Evolutionary conservation across 805 yeast genomes (phyloP), one percentile per base, ranked within the genome.

Genomic region (Ogataea parapolymorpha): DNA sequence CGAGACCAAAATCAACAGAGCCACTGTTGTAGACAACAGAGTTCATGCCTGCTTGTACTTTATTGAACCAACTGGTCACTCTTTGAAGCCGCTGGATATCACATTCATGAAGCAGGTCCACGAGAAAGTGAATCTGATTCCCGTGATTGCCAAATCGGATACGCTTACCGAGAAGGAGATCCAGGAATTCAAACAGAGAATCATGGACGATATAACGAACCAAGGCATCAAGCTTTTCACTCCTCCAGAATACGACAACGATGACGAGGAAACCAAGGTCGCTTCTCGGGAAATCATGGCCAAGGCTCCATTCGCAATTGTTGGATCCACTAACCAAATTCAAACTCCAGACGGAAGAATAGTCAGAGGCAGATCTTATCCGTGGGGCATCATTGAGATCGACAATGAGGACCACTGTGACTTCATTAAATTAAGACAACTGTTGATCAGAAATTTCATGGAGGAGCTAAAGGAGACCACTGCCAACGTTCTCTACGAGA

Each of bases 341-440:
- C 80, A 80, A 53, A 73, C 76, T 33, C 62, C 74, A 31, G 93
- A 85, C 58, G 96, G 96, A 30, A 76, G 86, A 62, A 48, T 59
- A 16, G 95, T 90, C 32, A 80, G 97, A 65, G 97, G 96, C 53
- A 85, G 99, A 68, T 70, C 77, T 48, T 91, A 91, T 63, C 97
- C 98, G 47, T 93, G 99, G 99, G 98, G 98, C 52, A 74, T 85
- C 16, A 85, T 93, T 56, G 97, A 93, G 67, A 90, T 93, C 53
- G 97, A 89, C 63, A 91, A 93, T 63, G 93, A 87, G 68, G 80
- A 80, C 42, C 97, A 93, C 63, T 85, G 89, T 63, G 99, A 91
- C 67, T 93, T 91, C 63, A 80, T 85, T 51, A 81, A 80, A 64
- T 77, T 91, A 63, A 84, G 97, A 55, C 95, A 89, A 63, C 74